phyloP scores from a whole-genome alignment of 257 asterid genomes.

The Solanum chaucha region DNA sequence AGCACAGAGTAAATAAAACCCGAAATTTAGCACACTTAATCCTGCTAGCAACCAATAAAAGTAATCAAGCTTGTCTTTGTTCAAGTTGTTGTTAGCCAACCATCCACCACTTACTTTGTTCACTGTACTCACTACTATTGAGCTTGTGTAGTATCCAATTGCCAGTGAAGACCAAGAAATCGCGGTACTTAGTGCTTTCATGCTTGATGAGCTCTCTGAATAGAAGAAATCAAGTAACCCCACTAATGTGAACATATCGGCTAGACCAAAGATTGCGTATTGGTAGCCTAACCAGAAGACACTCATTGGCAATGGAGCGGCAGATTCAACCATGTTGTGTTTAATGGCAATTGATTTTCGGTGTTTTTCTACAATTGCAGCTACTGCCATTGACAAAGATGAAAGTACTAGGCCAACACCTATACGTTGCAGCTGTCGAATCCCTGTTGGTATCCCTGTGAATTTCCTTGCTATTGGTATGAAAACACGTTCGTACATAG shows the following conservation, averaged over 20 bases:
- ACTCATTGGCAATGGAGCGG: constrained; percentile 43
- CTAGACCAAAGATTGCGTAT: constrained; percentile 51
- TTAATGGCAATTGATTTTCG: constrained; percentile 36
- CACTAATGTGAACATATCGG: constrained; percentile 63
- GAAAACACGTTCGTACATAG: constrained; percentile 43
- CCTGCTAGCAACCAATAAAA: constrained; percentile 51
- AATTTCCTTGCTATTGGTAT: constrained; percentile 40
- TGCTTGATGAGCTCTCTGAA: constrained; percentile 51
- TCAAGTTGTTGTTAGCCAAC: constrained; percentile 47
- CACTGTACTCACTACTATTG: constrained; percentile 53
- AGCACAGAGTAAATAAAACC: constrained; percentile 44
- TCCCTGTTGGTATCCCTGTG: constrained; percentile 69
- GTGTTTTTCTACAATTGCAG: constrained; percentile 44
- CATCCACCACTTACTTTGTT: constrained; percentile 64
- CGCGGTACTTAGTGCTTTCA: constrained; percentile 60
- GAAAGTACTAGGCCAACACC: constrained; percentile 61
- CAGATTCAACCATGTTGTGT: constrained; percentile 42
- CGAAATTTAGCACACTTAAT: constrained; percentile 44
- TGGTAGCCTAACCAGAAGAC: constrained; percentile 67
- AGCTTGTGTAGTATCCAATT: constrained; percentile 53
- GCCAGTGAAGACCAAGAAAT: constrained; percentile 66
- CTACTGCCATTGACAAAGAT: constrained; percentile 51
- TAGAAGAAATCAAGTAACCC: constrained; percentile 67
- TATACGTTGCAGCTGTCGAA: constrained; percentile 58
- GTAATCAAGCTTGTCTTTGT: constrained; percentile 51